Base-by-base conservation (phyloP, 129 eudicot genomes). In the Tanacetum coccineum region DNA sequence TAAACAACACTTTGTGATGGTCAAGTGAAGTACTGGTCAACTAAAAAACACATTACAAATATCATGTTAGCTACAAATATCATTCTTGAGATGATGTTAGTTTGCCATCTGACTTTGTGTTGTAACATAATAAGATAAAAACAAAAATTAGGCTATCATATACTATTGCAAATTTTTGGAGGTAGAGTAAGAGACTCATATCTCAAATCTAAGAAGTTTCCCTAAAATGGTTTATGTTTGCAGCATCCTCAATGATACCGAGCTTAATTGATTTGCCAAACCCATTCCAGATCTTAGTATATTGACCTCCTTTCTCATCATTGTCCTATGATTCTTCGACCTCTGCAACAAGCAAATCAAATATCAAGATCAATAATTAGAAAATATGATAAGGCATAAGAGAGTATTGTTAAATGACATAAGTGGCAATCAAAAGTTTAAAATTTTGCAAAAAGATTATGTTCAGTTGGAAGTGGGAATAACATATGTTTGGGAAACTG, bases 211-310 rank as follows among this genome's bases (percentile, higher is more conserved):
- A 9, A 93, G 89, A 70, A 93, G 95, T 85, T 93, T 93, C 0
- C 96, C 95, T 72, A n/a, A 93, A 74, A 57, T 95, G 95, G 81
- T 93, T 88, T 67, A 96, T 79, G 80, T 93, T 88, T 22, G 92
- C n/a, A n/a, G n/a, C n/a, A n/a, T n/a, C n/a, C n/a, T n/a, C n/a
- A n/a, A n/a, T n/a, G n/a, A n/a, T n/a, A n/a, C n/a, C n/a, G n/a
- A n/a, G n/a, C n/a, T n/a, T n/a, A n/a, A n/a, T n/a, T n/a, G n/a
- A n/a, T n/a, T 93, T 93, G 53, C 98, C 98, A 79, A 86, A 93
- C 48, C 88, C 98, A 61, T 93, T 93, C 96, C 96, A 93, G 81
- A 93, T 88, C 74, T 93, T 93, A 4, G 95, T 65, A 49, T 88
- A 93, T 47, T 93, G 96, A 12, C 98, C 98, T 77, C 81, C 84